These are phyloP conservation scores for Chaetomidium leptoderma DNA, from an alignment of 495 filamentous ascomycete species.

Conservation along the genomic window DNA sequence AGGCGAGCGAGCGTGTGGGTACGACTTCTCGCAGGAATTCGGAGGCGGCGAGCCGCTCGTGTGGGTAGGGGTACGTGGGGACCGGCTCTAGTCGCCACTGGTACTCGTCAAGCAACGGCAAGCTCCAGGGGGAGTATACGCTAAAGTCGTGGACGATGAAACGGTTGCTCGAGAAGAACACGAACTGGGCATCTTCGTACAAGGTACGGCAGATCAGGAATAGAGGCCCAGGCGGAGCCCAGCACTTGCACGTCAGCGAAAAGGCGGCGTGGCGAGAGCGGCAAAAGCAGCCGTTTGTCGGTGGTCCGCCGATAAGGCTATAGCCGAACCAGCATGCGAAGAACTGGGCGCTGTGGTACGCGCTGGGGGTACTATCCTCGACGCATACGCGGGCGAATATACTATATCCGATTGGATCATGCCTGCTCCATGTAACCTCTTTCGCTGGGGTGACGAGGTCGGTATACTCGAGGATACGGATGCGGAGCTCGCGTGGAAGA, in stretches of 20 bases:
- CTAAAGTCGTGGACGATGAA: neutral
- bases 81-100: neutral
- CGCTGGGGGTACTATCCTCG: neutral
- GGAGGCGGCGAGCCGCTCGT: neutral
- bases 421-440: neutral
- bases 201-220: neutral
- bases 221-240: neutral
- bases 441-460: neutral
- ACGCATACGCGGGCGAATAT: neutral
- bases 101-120: neutral
- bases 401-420: too few relatives aligned
- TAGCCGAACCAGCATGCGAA: neutral
- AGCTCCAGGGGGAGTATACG: neutral
- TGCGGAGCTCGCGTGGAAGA: slow-evolving; percentile 3
- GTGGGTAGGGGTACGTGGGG: neutral
- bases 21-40: neutral
- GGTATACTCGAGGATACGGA: slow-evolving; percentile 8
- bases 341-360: neutral
- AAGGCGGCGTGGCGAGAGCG: slow-evolving; percentile 1
- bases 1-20: neutral
- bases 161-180: neutral
- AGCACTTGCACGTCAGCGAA: neutral
- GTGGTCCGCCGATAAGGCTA: neutral
- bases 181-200: neutral
- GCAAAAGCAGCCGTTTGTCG: neutral